These are phyloP conservation scores for Nothophytophthora sp. DNA, from an alignment of 352 stramenopile genomes.

Conservation along the genomic window DNA sequence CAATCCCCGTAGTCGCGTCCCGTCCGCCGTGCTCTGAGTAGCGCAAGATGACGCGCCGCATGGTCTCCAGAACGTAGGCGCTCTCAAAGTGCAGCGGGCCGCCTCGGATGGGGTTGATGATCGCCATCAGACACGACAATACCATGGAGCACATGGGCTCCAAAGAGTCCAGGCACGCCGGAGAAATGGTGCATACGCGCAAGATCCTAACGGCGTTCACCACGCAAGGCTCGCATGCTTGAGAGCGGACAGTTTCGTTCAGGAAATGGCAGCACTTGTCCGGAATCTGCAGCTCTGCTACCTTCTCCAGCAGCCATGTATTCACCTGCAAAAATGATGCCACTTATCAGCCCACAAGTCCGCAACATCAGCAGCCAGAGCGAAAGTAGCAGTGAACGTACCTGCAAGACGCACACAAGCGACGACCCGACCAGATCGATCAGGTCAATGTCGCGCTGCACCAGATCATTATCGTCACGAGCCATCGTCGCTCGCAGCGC, in stretches of 20 bases:
- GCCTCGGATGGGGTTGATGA: slow-evolving; percentile 48
- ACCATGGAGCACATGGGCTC: slow-evolving; percentile 55
- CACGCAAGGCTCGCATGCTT: slow-evolving; percentile 60
- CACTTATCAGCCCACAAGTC: not conserved
- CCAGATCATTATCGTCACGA: slow-evolving; percentile 62
- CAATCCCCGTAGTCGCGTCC: slow-evolving; percentile 61
- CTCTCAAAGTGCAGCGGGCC: slow-evolving; percentile 66
- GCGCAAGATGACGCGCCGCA: slow-evolving; percentile 66
- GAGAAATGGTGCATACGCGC: slow-evolving; percentile 63
- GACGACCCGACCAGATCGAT: slow-evolving; percentile 77
- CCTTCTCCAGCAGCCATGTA: slow-evolving; percentile 53
- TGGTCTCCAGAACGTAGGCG: slow-evolving; percentile 70
- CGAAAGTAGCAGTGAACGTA: too few species aligned
- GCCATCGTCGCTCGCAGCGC: slow-evolving; percentile 62
- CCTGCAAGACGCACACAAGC: slow-evolving; percentile 71
- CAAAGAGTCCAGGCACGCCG: slow-evolving; percentile 51
- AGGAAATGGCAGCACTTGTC: slow-evolving; percentile 69
- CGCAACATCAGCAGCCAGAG: too few species aligned
- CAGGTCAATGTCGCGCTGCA: slow-evolving; percentile 66
- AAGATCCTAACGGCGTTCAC: slow-evolving; percentile 71
- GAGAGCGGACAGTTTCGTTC: slow-evolving; percentile 65
- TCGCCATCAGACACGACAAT: slow-evolving; percentile 55
- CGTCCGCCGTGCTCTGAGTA: slow-evolving; percentile 72
- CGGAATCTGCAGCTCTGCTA: slow-evolving; percentile 57
- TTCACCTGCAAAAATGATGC: slow-evolving; percentile 45